phyloP scores from a whole-genome alignment of 164 flowering plant genomes.

The Annona cherimola region DNA sequence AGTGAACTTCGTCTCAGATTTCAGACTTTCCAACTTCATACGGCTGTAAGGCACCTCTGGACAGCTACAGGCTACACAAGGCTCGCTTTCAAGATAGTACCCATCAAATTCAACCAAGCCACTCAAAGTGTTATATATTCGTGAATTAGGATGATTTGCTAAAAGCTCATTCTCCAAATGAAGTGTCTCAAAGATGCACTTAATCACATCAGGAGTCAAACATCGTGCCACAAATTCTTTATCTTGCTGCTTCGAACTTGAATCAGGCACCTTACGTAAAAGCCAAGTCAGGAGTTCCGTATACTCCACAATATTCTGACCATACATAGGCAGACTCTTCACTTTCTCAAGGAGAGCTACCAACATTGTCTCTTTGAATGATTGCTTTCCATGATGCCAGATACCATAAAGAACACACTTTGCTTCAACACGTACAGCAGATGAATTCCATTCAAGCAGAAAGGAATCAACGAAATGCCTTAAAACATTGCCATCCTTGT shows the following conservation, averaged over 20 bases:
- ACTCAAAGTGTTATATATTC: conserved; percentile 90
- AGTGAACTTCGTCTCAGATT: conserved; percentile 97
- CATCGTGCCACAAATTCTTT: conserved; percentile 68
- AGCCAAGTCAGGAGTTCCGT: conserved; percentile 74
- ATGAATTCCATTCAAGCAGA: conserved; percentile 91
- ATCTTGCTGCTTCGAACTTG: conserved; percentile 51
- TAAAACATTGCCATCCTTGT: conserved; percentile 55
- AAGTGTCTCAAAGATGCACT: conserved; percentile 83
- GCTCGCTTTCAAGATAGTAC: conserved; percentile 98
- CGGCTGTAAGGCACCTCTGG: conserved; percentile 96
- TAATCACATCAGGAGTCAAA: conserved; percentile 72
- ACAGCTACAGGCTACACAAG: conserved; percentile 99
- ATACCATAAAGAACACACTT: conserved; percentile 78
- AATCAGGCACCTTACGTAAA: conserved; percentile 70
- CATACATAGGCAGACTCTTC: conserved; percentile 74
- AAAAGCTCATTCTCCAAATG: conserved; percentile 89
- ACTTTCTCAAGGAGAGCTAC: conserved; percentile 64
- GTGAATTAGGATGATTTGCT: conserved; percentile 98
- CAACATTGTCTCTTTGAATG: conserved; percentile 70
- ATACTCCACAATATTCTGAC: conserved; percentile 88
- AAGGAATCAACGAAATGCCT: conserved; percentile 76
- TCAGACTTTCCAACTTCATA: conserved; percentile 93
- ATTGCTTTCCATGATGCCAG: conserved; percentile 87
- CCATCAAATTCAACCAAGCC: conserved; percentile 98
- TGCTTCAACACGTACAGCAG: conserved; percentile 80